These are phyloP conservation scores for Pestalotiopsis sp. DNA, from an alignment of 2,329 filamentous ascomycete species.

Conservation along the genomic window DNA sequence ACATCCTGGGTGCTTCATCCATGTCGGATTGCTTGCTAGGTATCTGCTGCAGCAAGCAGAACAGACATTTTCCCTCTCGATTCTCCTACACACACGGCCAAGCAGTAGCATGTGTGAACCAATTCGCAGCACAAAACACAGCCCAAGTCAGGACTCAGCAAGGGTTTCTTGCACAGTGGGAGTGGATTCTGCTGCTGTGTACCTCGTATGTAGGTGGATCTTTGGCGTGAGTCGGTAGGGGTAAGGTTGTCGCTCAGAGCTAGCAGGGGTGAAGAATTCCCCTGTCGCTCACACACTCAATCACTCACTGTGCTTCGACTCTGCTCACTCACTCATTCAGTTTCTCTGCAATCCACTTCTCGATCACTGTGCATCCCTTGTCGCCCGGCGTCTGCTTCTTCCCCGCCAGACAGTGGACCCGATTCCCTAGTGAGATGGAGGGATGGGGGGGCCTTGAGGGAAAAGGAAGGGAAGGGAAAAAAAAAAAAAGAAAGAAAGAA, in stretches of 20 bases:
- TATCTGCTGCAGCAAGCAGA: no score
- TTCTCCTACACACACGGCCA: no score
- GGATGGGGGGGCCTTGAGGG: not conserved
- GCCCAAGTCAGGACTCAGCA: not conserved
- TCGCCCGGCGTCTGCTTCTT: not conserved
- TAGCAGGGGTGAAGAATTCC: constrained; percentile 1
- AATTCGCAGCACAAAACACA: not conserved
- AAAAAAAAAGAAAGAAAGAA: no score
- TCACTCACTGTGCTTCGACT: not conserved
- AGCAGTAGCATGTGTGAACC: not conserved
- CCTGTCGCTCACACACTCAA: constrained; percentile 1
- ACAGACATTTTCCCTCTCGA: no score
- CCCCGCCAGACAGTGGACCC: not conserved
- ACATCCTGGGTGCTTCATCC: not conserved
- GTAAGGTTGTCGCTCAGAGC: not conserved
- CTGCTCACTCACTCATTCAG: not conserved
- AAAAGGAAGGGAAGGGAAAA: not conserved
- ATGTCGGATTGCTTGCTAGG: not conserved
- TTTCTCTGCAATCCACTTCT: not conserved
- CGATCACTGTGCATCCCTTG: not conserved
- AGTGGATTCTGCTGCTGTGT: not conserved
- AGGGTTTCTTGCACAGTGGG: not conserved
- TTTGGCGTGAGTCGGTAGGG: not conserved
- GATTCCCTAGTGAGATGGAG: not conserved
- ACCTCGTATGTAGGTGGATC: constrained; percentile 3